Evolutionary conservation across 768 basidiomycete genomes (phyloP), one percentile per base, ranked within the genome.

Genomic region (Kwoniella sp.): DNA sequence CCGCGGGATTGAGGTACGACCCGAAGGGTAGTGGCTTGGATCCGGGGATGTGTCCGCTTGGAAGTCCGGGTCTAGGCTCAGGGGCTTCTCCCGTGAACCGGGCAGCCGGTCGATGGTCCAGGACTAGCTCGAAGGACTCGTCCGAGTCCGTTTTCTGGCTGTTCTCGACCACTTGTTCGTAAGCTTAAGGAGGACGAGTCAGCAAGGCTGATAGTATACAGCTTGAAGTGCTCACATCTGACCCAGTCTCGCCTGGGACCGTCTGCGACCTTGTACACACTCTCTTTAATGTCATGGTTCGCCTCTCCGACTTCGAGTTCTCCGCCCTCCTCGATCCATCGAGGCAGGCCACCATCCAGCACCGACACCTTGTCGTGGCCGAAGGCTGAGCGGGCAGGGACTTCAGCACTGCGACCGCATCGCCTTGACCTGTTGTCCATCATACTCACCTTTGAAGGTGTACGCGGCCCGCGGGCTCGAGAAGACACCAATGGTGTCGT

Each of bases 1-100:
- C 23, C 54, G 62, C 73, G n/a, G 74, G 73, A 42, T 76, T 74
- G 53, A 92, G 77, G 70, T 93, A 89, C 27, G 76, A 53, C 56
- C 78, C 83, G 77, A 95, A 99, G 0, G 95, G 88, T 7, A 95
- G 77, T 2, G 89, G 87, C 60, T 83, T 77, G 0, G 92, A 88
- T 71, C 85, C 76, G 0, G 93, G 92, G 47, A 98, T 91, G 71
- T 98, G 95, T 0, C 95, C 95, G 0, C 88, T 89, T 19, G 88
- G 80, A 46, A 98, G 78, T 14, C 85, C 85, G 12, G 88, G 81
- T 12, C 95, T 83, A 11, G 95, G 95, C 71, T 99, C 95, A 8
- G 89, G 86, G 28, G 85, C 86, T 28, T 77, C 78, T 15, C 91
- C 92, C 22, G 81, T 76, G 70, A 82, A 98, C 57, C 93, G 81